Conservation (phyloP, 106 monocot genomes). For the Posidonia australis region DNA sequence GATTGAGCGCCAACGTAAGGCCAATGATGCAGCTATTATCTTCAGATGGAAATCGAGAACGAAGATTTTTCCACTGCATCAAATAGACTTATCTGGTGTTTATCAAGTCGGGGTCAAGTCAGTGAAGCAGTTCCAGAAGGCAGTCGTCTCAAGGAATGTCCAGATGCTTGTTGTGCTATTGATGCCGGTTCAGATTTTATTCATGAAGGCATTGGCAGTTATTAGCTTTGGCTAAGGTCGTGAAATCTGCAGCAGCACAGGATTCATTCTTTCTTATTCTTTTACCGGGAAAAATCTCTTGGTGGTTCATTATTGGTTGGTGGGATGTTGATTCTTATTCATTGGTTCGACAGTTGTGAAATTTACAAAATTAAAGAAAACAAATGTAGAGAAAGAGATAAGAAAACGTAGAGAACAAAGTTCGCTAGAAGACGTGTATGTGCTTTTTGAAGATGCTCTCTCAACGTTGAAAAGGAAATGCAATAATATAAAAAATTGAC, state of each 20-base stretch:
- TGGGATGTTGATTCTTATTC: not conserved
- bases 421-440: no score
- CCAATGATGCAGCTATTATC: not conserved
- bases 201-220: constrained; percentile 29
- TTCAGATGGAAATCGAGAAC: not conserved
- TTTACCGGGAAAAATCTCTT: not conserved
- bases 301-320: not conserved
- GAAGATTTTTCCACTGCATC: constrained; percentile 1
- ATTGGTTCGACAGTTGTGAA: not conserved
- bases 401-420: no score
- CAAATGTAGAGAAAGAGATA: no score
- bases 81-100: constrained; percentile 36
- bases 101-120: constrained; percentile 34
- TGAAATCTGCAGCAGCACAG: not conserved
- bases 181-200: constrained; percentile 30
- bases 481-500: no score
- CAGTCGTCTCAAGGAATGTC: constrained; percentile 32
- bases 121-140: constrained; percentile 27
- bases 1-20: constrained; percentile 15
- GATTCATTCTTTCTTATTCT: not conserved
- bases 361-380: no score
- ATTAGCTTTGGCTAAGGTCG: not conserved
- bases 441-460: no score
- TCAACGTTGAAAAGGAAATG: no score
- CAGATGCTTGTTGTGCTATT: constrained; percentile 39